These are phyloP conservation scores for Saccharomycopsis crataegensis DNA, from an alignment of 1,139 yeast species.

Conservation along the genomic window DNA sequence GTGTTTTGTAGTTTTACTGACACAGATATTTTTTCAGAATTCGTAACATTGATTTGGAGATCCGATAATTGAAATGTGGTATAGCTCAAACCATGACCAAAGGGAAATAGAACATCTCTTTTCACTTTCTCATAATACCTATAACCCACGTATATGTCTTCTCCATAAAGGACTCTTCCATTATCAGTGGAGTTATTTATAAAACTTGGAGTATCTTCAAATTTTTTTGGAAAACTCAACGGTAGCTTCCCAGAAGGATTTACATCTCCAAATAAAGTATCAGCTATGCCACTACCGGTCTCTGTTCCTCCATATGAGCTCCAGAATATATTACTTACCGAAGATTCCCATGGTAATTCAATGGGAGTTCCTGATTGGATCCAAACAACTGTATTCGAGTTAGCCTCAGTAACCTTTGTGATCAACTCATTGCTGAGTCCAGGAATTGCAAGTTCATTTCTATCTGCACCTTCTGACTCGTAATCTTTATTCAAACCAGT, in stretches of 20 bases:
- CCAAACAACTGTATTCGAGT: constrained; percentile 49
- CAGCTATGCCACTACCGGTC: constrained; percentile 41
- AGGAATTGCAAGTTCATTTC: constrained; percentile 32
- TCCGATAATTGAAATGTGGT: constrained; percentile 38
- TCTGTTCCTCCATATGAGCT: background rate
- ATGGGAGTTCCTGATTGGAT: constrained; percentile 56
- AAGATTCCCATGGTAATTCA: constrained; percentile 16
- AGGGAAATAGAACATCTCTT: constrained; percentile 51
- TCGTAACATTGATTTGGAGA: constrained; percentile 34
- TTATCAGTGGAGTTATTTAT: background rate
- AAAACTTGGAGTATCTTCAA: constrained; percentile 38
- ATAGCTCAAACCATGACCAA: constrained; percentile 57
- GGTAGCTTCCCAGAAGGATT: constrained; percentile 61
- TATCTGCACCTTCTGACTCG: constrained; percentile 33
- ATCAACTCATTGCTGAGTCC: constrained; percentile 36
- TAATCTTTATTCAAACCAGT: constrained; percentile 29
- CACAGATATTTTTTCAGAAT: constrained; percentile 36
- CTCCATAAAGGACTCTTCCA: constrained; percentile 37
- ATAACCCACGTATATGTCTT: constrained; percentile 38
- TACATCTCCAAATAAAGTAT: constrained; percentile 47
- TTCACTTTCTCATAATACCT: constrained; percentile 47
- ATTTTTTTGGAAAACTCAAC: constrained; percentile 52
- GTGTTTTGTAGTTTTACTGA: constrained; percentile 42
- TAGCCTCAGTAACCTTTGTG: constrained; percentile 38
- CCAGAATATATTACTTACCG: background rate